Percentiles rank a stretch among this genome's conserved stretches.
Conservation (phyloP, 768 basidiomycete species). For the Lactarius quietus region DNA sequence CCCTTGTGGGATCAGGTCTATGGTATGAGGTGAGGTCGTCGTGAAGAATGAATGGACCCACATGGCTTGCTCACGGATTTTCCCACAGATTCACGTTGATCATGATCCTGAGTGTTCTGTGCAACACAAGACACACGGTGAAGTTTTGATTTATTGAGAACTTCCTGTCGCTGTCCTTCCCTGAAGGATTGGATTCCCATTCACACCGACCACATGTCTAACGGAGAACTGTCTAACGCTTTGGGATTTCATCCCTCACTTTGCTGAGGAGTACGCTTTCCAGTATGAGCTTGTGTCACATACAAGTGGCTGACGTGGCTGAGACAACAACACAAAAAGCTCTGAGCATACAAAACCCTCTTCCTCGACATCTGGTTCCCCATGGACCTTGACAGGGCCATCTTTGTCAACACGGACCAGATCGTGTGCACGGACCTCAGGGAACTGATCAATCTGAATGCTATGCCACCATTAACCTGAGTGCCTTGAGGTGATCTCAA, state of each 20-base stretch:
- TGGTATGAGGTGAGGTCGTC: constrained; percentile 74
- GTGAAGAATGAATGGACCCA: not conserved
- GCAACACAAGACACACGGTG: constrained; percentile 92
- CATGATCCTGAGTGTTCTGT: constrained; percentile 95
- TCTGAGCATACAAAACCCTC: constrained; percentile 99
- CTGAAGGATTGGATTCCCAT: constrained; percentile 52
- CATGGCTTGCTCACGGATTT: constrained; percentile 7
- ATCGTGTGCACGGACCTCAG: constrained; percentile 96
- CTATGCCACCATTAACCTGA: no score
- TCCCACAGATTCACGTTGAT: constrained; percentile 92
- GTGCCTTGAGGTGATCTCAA: no score
- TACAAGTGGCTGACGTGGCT: constrained; percentile 99
- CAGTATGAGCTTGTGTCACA: constrained; percentile 95
- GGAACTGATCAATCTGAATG: constrained; percentile 62
- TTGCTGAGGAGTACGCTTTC: constrained; percentile 89
- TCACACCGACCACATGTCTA: no score
- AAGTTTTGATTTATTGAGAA: constrained; percentile 99
- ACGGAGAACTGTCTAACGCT: constrained; percentile 2
- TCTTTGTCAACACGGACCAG: constrained; percentile 97
- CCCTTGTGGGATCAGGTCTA: constrained; percentile 94
- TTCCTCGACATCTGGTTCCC: constrained; percentile 99
- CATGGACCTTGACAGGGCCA: constrained; percentile 97
- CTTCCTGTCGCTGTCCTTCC: constrained; percentile 95
- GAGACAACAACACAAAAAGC: constrained; percentile 95
- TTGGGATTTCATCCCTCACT: constrained; percentile 92